Conservation (phyloP, 257 asterid genomes). For the Hygrophila difformis region DNA sequence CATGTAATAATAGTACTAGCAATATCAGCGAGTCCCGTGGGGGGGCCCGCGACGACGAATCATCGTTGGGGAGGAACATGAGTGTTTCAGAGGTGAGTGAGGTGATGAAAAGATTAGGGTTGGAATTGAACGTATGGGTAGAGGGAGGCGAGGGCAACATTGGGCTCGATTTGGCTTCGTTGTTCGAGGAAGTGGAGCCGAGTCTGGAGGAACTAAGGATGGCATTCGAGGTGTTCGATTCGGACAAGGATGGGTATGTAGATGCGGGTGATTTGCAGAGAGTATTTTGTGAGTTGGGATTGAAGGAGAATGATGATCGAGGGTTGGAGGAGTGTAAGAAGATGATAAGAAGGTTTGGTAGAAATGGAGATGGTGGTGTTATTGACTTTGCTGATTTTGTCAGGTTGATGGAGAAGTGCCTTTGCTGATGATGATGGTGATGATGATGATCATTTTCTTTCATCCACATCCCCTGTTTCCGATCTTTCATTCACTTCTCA, state of each 20-base stretch:
- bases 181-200: slow-evolving; percentile 20
- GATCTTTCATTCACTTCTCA: too few relatives aligned
- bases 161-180: slow-evolving; percentile 14
- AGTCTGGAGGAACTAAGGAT: slow-evolving; percentile 20
- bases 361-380: slow-evolving; percentile 23
- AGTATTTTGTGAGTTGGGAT: slow-evolving; percentile 17
- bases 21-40: too few relatives aligned
- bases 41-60: too few relatives aligned
- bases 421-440: too few relatives aligned
- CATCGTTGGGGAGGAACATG: too few relatives aligned
- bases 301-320: slow-evolving; percentile 15
- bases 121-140: slow-evolving; percentile 3
- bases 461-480: too few relatives aligned
- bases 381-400: slow-evolving; percentile 24
- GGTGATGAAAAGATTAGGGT: slow-evolving; percentile 21
- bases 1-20: too few relatives aligned
- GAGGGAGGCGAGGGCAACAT: neutral
- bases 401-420: slow-evolving; percentile 16
- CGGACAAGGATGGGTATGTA: slow-evolving; percentile 25
- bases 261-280: slow-evolving; percentile 31
- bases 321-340: slow-evolving; percentile 21
- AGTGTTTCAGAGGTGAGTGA: neutral
- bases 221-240: slow-evolving; percentile 29
- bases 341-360: slow-evolving; percentile 27
- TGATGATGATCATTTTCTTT: too few relatives aligned